phyloP scores from a whole-genome alignment of 164 flowering plant genomes.

The Piper betle region DNA sequence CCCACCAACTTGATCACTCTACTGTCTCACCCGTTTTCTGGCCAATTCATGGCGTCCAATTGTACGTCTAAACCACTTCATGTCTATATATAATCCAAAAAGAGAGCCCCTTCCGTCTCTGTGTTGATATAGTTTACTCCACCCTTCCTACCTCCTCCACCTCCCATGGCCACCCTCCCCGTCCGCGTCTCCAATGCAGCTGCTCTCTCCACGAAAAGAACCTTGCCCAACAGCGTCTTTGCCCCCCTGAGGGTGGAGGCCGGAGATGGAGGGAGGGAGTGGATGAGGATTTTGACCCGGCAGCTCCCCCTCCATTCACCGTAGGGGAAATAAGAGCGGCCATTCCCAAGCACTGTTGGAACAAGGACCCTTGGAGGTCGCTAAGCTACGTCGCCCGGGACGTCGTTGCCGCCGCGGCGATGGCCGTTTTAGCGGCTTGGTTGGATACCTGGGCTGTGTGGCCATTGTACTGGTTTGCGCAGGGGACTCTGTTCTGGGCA shows the following conservation, averaged over 20 bases:
- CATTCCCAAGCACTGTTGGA: conserved; percentile 93
- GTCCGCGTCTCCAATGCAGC: too few relatives aligned
- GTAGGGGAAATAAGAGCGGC: conserved; percentile 68
- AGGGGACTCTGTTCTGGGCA: conserved; percentile 96
- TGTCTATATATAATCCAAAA: too few relatives aligned
- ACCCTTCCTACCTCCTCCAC: too few relatives aligned
- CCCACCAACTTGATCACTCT: too few relatives aligned
- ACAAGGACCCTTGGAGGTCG: conserved; percentile 65
- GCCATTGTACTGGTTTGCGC: conserved; percentile 83
- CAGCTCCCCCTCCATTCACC: conserved; percentile 61
- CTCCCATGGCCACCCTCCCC: too few relatives aligned
- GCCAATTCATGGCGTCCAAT: too few relatives aligned
- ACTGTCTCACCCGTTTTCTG: too few relatives aligned
- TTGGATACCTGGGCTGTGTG: conserved; percentile 52
- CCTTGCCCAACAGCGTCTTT: conserved; percentile 16
- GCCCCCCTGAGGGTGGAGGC: conserved; percentile 10
- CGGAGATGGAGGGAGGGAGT: conserved; percentile 10
- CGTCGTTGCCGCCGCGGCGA: conserved; percentile 27
- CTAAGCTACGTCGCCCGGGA: conserved; percentile 64
- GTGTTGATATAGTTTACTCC: too few relatives aligned
- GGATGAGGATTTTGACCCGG: conserved; percentile 36
- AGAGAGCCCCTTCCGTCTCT: too few relatives aligned
- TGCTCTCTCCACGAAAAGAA: conserved; percentile 6
- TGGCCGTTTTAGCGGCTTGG: conserved; percentile 36
- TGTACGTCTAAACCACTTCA: too few relatives aligned